phyloP scores from a whole-genome alignment of 129 eudicot species.

The Centrapalus pauciflorus region DNA sequence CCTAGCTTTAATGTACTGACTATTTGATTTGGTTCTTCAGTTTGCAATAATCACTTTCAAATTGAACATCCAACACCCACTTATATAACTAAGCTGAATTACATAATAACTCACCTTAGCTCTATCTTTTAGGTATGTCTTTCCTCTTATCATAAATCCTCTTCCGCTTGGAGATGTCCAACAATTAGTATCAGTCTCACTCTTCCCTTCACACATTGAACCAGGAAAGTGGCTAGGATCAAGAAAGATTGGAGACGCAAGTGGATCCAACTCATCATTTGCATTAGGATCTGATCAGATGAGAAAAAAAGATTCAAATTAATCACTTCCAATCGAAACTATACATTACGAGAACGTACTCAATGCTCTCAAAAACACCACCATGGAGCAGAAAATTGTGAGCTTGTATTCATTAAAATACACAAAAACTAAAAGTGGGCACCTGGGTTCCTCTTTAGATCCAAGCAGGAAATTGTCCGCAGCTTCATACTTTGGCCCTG shows the following conservation, averaged over 20 bases:
- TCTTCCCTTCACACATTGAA: conserved; percentile 67
- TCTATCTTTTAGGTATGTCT: conserved; percentile 75
- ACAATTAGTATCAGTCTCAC: conserved; percentile 68
- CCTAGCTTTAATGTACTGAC: too few relatives aligned
- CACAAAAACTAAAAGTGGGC: background rate
- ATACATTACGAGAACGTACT: background rate
- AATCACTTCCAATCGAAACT: too few relatives aligned
- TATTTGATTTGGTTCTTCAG: too few relatives aligned
- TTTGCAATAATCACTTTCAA: too few relatives aligned
- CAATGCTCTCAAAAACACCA: background rate
- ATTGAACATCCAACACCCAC: too few relatives aligned
- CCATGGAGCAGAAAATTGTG: too few relatives aligned
- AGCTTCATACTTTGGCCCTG: conserved; percentile 47
- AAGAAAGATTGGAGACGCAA: conserved; percentile 42
- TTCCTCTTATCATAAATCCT: conserved; percentile 95
- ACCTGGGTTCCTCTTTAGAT: conserved; percentile 43
- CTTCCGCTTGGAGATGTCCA: conserved; percentile 88
- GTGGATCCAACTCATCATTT: conserved; percentile 44
- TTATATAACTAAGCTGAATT: too few relatives aligned
- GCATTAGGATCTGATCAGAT: conserved; percentile 36
- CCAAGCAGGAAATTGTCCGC: conserved; percentile 44
- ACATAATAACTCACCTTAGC: conserved; percentile 53
- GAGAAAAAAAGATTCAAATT: background rate
- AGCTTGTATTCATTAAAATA: background rate
- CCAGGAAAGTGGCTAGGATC: conserved; percentile 60